Evolutionary conservation across 1,139 yeast genomes (phyloP).

Genomic region (Taphrina pruni): DNA sequence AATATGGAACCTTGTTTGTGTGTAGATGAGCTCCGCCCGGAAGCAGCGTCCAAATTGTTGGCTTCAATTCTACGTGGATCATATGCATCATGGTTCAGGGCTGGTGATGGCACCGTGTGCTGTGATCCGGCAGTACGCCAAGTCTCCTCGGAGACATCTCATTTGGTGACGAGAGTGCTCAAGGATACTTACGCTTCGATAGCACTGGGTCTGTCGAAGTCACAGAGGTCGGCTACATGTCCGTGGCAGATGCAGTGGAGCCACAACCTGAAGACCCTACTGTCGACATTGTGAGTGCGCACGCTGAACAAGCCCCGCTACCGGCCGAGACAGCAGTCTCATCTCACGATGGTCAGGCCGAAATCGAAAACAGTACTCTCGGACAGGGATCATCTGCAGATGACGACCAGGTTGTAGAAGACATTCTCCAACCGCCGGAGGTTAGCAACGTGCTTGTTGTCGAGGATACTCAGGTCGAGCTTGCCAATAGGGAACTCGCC

Average conservation of each 20-base stretch:
- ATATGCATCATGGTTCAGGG: not conserved
- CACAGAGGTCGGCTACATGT: not conserved
- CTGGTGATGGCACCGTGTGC: too few relatives aligned
- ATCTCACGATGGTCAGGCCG: not conserved
- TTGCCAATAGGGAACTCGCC: slow-evolving; percentile 1
- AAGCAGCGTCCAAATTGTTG: slow-evolving; percentile 3
- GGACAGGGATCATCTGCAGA: not conserved
- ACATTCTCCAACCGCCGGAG: not conserved
- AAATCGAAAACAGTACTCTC: not conserved
- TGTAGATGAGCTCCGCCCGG: not conserved
- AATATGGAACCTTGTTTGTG: not conserved
- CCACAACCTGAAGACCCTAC: slow-evolving; percentile 3
- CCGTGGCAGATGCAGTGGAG: slow-evolving; percentile 18
- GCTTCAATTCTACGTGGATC: not conserved
- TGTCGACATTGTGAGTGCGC: not conserved
- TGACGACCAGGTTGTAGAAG: slow-evolving; percentile 2
- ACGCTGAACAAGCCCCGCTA: not conserved
- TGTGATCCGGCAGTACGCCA: too few relatives aligned
- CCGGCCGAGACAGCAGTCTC: not conserved
- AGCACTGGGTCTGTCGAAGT: not conserved
- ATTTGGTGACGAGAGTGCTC: too few relatives aligned
- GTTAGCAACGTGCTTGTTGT: not conserved
- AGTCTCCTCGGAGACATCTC: too few relatives aligned
- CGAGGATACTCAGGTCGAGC: slow-evolving; percentile 7
- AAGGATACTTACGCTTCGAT: too few relatives aligned